These are phyloP conservation scores for Podospora tetraspora DNA, from an alignment of 495 filamentous ascomycete genomes.

Conservation along the genomic window DNA sequence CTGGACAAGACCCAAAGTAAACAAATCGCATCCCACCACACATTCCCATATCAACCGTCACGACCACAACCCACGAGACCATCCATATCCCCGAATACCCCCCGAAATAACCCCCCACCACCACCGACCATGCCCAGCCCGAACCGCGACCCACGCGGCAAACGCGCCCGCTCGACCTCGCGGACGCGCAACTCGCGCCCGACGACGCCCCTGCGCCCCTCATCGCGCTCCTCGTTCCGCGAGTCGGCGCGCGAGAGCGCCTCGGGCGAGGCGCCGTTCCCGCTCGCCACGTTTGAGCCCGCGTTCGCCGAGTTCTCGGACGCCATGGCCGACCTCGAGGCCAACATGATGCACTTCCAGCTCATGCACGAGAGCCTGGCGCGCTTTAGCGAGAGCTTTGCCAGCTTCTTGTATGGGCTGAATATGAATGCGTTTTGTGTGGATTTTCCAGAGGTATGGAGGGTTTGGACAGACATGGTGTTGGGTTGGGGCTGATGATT, in stretches of 20 bases:
- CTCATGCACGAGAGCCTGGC: constrained; percentile 94
- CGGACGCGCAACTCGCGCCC: constrained; percentile 62
- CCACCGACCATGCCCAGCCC: constrained; percentile 15
- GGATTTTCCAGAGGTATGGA: constrained; percentile 82
- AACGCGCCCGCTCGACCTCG: constrained; percentile 42
- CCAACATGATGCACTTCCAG: constrained; percentile 95
- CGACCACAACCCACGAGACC: not conserved
- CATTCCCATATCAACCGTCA: not conserved
- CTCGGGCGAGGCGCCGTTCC: constrained; percentile 59
- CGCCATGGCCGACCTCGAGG: constrained; percentile 90
- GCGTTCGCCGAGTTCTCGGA: constrained; percentile 92
- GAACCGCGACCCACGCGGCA: constrained; percentile 10
- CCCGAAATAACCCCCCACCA: not conserved
- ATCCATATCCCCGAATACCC: not conserved
- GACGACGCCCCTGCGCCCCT: constrained; percentile 86
- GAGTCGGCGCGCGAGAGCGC: constrained; percentile 51
- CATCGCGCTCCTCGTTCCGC: constrained; percentile 81
- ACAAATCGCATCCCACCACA: not conserved
- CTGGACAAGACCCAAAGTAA: not conserved
- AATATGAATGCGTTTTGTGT: constrained; percentile 99
- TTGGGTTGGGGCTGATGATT: not conserved
- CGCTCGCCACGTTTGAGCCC: constrained; percentile 77
- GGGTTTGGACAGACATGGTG: not conserved
- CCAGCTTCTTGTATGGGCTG: constrained; percentile 87
- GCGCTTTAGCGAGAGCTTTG: constrained; percentile 93